A percentile compares a stretch with the other conserved stretches of the same genome.
These are phyloP conservation scores for Xylaria polymorpha DNA, from an alignment of 2,329 filamentous ascomycete species.

Conservation along the genomic window DNA sequence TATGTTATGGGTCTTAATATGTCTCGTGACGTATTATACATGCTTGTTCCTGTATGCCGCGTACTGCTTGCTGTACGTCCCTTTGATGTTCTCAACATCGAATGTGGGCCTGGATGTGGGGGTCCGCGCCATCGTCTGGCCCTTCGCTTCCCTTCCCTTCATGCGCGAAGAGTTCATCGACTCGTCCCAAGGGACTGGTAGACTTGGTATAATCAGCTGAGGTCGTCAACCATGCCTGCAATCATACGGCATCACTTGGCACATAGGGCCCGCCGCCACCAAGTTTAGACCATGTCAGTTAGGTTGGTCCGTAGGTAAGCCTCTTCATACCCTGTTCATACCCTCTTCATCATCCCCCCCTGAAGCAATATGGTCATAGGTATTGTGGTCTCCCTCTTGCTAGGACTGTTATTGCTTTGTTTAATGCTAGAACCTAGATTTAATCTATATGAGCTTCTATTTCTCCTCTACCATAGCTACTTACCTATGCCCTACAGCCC, in stretches of 20 bases:
- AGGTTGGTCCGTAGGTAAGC: not conserved
- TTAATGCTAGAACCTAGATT: not conserved
- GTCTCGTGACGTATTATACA: not conserved
- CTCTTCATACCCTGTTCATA: no score
- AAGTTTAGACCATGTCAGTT: no score
- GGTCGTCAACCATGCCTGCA: not conserved
- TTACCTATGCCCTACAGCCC: not conserved
- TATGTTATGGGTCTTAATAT: not conserved
- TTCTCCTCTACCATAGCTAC: not conserved
- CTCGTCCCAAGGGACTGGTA: constrained; percentile 1
- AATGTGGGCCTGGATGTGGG: constrained; percentile 16
- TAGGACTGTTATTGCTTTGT: not conserved
- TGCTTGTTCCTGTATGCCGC: not conserved
- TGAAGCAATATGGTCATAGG: no score
- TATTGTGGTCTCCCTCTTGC: not conserved
- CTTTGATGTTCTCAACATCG: constrained; percentile 8
- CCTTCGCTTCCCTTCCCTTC: not conserved
- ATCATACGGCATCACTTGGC: constrained; percentile 1
- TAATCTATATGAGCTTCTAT: not conserved
- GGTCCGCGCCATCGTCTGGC: not conserved
- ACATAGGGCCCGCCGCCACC: not conserved
- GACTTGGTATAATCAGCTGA: constrained; percentile 5
- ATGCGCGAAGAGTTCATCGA: not conserved
- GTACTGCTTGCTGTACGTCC: not conserved
- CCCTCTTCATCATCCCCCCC: no score